A percentile compares a stretch with the other conserved stretches of the same genome.
Evolutionary conservation across 1,139 yeast genomes (phyloP).

Genomic region (Debaryomycetaceae sp.): DNA sequence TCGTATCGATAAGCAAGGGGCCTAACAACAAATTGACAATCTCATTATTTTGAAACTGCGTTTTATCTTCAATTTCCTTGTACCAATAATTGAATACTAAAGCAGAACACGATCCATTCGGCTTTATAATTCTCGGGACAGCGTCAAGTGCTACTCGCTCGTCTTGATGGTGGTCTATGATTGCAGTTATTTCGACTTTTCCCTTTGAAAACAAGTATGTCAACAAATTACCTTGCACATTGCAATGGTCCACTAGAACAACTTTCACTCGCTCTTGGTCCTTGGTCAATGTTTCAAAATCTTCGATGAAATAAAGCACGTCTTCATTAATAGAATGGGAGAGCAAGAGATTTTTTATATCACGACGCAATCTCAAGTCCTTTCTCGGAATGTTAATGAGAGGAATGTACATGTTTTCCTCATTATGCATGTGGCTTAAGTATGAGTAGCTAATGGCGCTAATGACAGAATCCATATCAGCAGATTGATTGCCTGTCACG

Average conservation of each 20-base stretch:
- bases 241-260: slow-evolving; percentile 80
- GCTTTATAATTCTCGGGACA: slow-evolving; percentile 56
- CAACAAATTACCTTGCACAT: slow-evolving; percentile 50
- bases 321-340: slow-evolving; percentile 46
- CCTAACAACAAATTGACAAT: slow-evolving; percentile 52
- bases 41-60: slow-evolving; percentile 22
- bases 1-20: slow-evolving; percentile 73
- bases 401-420: slow-evolving; percentile 45
- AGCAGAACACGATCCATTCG: slow-evolving; percentile 77
- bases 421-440: slow-evolving; percentile 30
- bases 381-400: slow-evolving; percentile 65
- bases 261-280: slow-evolving; percentile 28
- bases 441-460: slow-evolving; percentile 72
- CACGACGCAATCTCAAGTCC: slow-evolving; percentile 70
- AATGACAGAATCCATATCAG: slow-evolving; percentile 83
- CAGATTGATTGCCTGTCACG: slow-evolving; percentile 83
- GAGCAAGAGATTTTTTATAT: slow-evolving; percentile 54
- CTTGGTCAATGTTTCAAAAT: slow-evolving; percentile 30
- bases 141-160: slow-evolving; percentile 48
- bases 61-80: slow-evolving; percentile 17
- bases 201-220: slow-evolving; percentile 19
- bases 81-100: slow-evolving; percentile 66
- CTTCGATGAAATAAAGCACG: slow-evolving; percentile 64
- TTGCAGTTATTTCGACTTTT: slow-evolving; percentile 44
- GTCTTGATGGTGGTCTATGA: slow-evolving; percentile 88